Evolutionary conservation across 2,329 filamentous ascomycete species (phyloP), one percentile per base, ranked within the genome.

Genomic region (Oidium heveae): DNA sequence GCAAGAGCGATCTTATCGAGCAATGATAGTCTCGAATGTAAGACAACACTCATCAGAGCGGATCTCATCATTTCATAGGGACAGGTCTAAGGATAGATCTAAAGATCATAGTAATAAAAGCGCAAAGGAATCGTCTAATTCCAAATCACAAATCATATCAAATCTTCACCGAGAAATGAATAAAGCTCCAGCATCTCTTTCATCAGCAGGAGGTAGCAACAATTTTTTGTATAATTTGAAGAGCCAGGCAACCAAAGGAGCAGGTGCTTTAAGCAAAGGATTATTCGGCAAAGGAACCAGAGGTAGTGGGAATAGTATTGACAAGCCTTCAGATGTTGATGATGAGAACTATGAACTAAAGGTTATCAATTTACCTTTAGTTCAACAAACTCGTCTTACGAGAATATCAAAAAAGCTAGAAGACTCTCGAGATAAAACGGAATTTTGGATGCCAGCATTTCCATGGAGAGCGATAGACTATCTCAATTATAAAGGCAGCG

Each of bases 381-480:
- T 94, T 28, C 83, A 94, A 65, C 89, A 96, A 68, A 88, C 88
- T 7, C 79, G 89, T n/a, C 72, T 80, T 59, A 95, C 89, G 0
- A 77, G 89, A 58, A 95, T 96, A 64, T 93, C 87, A 8, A 93
- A 89, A 68, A 79, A 83, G 33, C 71, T 96, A 46, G 86, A 93
- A 63, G 79, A 84, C 57, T 94, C 88, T 10, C 78, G 82, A 58
- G 89, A 96, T 64, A 95, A 95, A 72, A 96, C 89, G 0, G 89
- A 95, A 64, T 96, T 93, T 64, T 96, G 89, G 89, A 94, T 96
- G 88, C 89, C 89, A 13, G 85, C 87, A 7, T 81, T 96, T 56
- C 88, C 89, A 0, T 95, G 89, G 84, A 76, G 89, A 58, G 93
- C 87, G 56, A 95, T 96, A 59, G 89, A 96, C 69, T 95, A 94